Evolutionary conservation across 768 basidiomycete species (phyloP).

Genomic region (Mrakia blollopis): DNA sequence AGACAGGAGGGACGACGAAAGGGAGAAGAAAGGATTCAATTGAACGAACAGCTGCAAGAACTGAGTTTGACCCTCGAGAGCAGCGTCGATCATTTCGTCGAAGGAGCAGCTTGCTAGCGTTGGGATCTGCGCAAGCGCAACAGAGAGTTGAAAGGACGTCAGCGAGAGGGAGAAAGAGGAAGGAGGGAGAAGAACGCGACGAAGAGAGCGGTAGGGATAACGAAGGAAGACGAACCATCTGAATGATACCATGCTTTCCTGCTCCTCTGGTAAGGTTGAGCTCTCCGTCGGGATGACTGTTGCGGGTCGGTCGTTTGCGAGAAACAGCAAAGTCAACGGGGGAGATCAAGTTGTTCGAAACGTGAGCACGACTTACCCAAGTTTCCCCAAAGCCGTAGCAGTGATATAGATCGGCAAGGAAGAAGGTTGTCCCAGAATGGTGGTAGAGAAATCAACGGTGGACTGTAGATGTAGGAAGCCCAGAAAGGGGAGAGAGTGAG

Average conservation of each 20-base stretch:
- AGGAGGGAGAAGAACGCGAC: conserved; percentile 35
- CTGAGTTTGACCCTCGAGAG: conserved; percentile 38
- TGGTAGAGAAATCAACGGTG: conserved; percentile 32
- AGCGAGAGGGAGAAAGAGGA: background rate
- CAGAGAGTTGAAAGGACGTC: background rate
- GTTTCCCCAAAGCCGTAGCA: conserved; percentile 76
- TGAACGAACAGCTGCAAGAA: conserved; percentile 40
- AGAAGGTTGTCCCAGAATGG: conserved; percentile 20
- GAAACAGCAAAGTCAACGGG: conserved; percentile 38
- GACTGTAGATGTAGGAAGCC: conserved; percentile 33
- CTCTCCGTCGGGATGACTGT: conserved; percentile 81
- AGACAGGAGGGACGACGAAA: background rate
- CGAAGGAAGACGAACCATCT: conserved; percentile 56
- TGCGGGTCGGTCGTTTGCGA: conserved; percentile 48
- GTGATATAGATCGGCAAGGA: conserved; percentile 71
- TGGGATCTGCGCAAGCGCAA: conserved; percentile 35
- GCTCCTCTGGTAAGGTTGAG: conserved; percentile 69
- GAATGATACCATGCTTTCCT: conserved; percentile 65
- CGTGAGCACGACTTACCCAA: conserved; percentile 51
- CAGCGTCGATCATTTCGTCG: conserved; percentile 44
- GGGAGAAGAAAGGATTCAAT: too few species aligned
- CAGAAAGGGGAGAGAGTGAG: background rate
- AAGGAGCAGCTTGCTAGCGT: conserved; percentile 45
- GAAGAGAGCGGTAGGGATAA: background rate
- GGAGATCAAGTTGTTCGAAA: background rate